Percentiles rank a stretch among this genome's conserved stretches.
These are phyloP conservation scores for Achaetomiella virescens DNA, from an alignment of 495 filamentous ascomycete species.

Conservation along the genomic window DNA sequence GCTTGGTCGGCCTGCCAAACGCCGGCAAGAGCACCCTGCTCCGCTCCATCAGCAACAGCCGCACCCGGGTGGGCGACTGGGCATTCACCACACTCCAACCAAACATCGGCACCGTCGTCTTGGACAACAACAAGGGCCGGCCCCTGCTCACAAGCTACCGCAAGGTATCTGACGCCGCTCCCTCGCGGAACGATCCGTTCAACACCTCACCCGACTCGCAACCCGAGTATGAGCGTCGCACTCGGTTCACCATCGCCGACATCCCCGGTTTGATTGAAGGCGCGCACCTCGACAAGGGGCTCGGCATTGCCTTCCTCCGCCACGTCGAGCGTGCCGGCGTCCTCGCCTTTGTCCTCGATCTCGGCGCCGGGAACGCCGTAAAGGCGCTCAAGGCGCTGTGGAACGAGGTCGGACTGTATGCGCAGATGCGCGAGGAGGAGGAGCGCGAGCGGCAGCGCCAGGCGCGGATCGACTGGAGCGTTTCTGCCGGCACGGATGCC, in stretches of 20 bases:
- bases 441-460: slow-evolving; percentile 47
- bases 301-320: slow-evolving; percentile 85
- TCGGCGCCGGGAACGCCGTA: slow-evolving; percentile 72
- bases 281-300: slow-evolving; percentile 85
- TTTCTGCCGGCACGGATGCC: slow-evolving; percentile 22
- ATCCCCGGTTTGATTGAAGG: slow-evolving; percentile 89
- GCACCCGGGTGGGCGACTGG: slow-evolving; percentile 87
- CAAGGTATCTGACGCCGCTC: slow-evolving; percentile 28
- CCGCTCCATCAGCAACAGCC: slow-evolving; percentile 75
- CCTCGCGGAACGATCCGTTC: slow-evolving; percentile 31
- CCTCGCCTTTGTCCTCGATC: slow-evolving; percentile 88
- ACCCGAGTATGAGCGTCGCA: slow-evolving; percentile 46
- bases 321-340: slow-evolving; percentile 92
- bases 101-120: slow-evolving; percentile 88
- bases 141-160: slow-evolving; percentile 30
- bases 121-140: slow-evolving; percentile 74
- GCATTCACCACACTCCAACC: slow-evolving; percentile 93
- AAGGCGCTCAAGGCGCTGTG: slow-evolving; percentile 72
- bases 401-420: slow-evolving; percentile 84
- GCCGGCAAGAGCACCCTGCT: slow-evolving; percentile 93
- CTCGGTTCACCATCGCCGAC: slow-evolving; percentile 87
- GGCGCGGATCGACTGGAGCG: slow-evolving; percentile 35
- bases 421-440: slow-evolving; percentile 60
- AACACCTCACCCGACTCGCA: slow-evolving; percentile 24
- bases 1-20: slow-evolving; percentile 89